Evolutionary conservation across 1,284 basidiomycete species (phyloP).

Genomic region (Paramarasmius palmivorus): DNA sequence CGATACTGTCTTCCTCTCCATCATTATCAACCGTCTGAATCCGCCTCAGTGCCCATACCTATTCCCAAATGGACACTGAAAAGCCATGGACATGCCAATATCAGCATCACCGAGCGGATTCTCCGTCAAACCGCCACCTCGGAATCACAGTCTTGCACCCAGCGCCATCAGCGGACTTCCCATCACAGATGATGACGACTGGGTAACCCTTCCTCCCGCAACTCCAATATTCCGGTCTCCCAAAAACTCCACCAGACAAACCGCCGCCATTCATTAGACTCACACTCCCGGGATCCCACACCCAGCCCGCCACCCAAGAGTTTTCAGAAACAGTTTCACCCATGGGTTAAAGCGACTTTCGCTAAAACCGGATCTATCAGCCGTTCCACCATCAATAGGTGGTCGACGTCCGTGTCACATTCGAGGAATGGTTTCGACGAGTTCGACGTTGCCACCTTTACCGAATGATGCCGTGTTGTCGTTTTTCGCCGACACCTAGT

Average conservation of each 20-base stretch:
- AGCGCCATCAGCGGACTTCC: background rate
- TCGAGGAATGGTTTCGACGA: constrained; percentile 17
- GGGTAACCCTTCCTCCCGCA: background rate
- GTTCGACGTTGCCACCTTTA: constrained; percentile 1
- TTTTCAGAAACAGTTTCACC: constrained; percentile 34
- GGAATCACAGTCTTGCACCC: constrained; percentile 23
- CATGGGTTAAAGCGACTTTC: constrained; percentile 56
- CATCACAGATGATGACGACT: background rate
- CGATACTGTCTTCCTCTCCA: constrained; percentile 28
- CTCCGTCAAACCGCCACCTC: constrained; percentile 33
- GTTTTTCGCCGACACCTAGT: constrained; percentile 18
- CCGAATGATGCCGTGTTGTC: background rate
- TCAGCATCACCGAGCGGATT: constrained; percentile 25
- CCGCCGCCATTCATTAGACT: background rate
- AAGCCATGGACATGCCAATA: constrained; percentile 33
- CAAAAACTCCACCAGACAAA: constrained; percentile 9
- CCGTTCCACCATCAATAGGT: constrained; percentile 30
- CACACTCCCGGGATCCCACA: constrained; percentile 12
- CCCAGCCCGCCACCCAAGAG: constrained; percentile 49
- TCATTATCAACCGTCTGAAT: constrained; percentile 13
- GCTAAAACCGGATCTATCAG: constrained; percentile 43
- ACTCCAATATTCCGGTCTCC: background rate
- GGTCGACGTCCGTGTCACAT: constrained; percentile 38
- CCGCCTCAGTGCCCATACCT: constrained; percentile 6
- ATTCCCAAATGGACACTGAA: constrained; percentile 13